phyloP scores from a whole-genome alignment of 176 grass and related monocot genomes.

The Oryza australiensis region DNA sequence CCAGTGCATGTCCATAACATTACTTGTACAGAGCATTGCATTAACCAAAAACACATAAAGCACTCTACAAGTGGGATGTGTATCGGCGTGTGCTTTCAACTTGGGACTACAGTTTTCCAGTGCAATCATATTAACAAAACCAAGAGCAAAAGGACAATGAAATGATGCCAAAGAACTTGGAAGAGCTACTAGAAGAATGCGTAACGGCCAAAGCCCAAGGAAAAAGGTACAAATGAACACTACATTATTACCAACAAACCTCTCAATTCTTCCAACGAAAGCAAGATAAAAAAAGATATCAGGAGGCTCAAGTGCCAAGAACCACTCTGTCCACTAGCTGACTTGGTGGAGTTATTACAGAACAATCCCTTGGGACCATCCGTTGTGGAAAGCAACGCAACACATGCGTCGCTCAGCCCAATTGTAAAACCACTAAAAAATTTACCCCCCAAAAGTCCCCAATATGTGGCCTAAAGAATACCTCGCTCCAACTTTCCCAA shows the following conservation, averaged over 20 bases:
- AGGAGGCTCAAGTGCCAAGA: constrained; percentile 5
- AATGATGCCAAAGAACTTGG: constrained; percentile 16
- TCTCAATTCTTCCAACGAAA: background rate
- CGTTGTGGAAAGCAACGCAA: constrained; percentile 24
- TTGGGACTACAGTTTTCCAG: background rate
- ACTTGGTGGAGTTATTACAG: constrained; percentile 31
- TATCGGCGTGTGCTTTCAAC: background rate
- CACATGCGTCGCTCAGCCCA: background rate
- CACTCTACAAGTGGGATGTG: constrained; percentile 9
- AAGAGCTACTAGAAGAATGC: constrained; percentile 16
- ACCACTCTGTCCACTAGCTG: constrained; percentile 39
- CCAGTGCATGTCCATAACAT: background rate
- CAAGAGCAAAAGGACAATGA: background rate
- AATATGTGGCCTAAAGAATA: constrained; percentile 29
- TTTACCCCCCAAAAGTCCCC: background rate
- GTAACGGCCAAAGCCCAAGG: background rate
- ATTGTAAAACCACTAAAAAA: constrained; percentile 32
- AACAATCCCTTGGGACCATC: constrained; percentile 42
- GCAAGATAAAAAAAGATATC: background rate
- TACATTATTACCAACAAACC: constrained; percentile 22
- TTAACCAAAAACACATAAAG: constrained; percentile 5
- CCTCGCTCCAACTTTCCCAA: background rate
- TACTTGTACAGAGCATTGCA: constrained; percentile 12
- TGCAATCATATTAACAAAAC: constrained; percentile 13
- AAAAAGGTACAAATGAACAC: background rate